Conservation (phyloP, 2,329 filamentous ascomycete species). For the Rhinocladiella mackenziei region DNA sequence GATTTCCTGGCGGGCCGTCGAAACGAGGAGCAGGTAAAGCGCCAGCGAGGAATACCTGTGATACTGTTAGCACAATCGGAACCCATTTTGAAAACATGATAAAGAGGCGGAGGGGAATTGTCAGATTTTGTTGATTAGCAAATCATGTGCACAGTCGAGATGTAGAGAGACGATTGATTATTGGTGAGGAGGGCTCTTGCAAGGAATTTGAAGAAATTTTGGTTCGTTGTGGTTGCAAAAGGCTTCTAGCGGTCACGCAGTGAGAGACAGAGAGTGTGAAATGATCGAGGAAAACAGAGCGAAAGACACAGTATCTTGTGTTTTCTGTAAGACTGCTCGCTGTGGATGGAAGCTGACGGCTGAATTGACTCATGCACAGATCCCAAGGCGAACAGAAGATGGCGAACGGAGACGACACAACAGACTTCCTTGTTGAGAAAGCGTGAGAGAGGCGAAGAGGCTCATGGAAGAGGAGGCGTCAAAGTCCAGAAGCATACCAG, state of each 20-base stretch:
- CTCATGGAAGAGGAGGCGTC: background rate
- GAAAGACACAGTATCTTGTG: background rate
- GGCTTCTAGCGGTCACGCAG: too few species aligned
- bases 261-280: too few species aligned
- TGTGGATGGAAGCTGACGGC: constrained; percentile 1
- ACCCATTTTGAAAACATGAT: constrained; percentile 13
- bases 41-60: constrained; percentile 24
- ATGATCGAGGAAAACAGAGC: background rate
- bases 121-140: too few species aligned
- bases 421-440: constrained; percentile 21
- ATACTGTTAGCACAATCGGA: constrained; percentile 21
- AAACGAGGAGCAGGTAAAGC: constrained; percentile 22
- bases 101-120: constrained; percentile 2
- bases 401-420: constrained; percentile 11
- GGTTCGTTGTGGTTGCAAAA: too few species aligned
- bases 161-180: too few species aligned
- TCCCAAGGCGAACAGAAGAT: background rate
- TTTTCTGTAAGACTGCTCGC: background rate
- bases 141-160: too few species aligned
- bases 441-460: constrained; percentile 4
- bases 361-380: background rate
- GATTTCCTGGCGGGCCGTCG: constrained; percentile 11
- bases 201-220: background rate
- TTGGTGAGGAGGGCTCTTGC: background rate
- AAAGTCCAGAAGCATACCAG: constrained; percentile 18